Base-by-base conservation (phyloP, 2,329 filamentous ascomycete species). In the Onygena corvina region DNA sequence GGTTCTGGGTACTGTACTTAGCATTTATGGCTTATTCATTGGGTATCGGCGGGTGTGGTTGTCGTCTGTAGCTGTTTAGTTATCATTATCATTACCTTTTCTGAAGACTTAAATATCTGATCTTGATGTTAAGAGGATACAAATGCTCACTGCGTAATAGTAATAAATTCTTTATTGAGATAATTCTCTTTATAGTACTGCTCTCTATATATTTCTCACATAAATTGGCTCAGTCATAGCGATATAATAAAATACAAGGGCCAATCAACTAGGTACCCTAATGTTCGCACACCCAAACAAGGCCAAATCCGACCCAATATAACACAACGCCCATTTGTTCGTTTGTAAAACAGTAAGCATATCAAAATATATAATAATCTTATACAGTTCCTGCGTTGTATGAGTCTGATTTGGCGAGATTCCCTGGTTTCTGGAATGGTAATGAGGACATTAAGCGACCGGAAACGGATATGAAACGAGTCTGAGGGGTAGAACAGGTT, bases 381-480 rank as follows among this genome's bases (percentile, higher is more conserved):
- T 27, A 27, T 25, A 9, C 36, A 11, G 36, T 8, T 9, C 4
- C 20, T 3, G 12, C 12, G 9, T 42, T 42, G 14, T 12, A 3
- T 12, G 14, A 3, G 3, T 27, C 36, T 2, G 11, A 12, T 42
- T 23, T 25, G n/a, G 21, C 36, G 1, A n/a, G 21, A 12, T 36
- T 30, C 23, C 33, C 51, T 3, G 54, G 54, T 21, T 50, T 54
- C 18, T 56, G 51, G 30, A 56, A 54, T 9, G 54, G 54, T 6
- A 52, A 44, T 35, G 50, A 47, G 7, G 54, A 56, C 9, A 49
- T 16, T n/a, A 56, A 16, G 8, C 50, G 46, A 6, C 51, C 52
- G 8, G 53, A 57, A 21, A 35, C 58, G 0, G 66, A 66, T 38
- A 61, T 60, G 23, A 69, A 61, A 18, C 66, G 62, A 9, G 66